phyloP scores from a whole-genome alignment of 106 monocot species.

The Allium cepa region DNA sequence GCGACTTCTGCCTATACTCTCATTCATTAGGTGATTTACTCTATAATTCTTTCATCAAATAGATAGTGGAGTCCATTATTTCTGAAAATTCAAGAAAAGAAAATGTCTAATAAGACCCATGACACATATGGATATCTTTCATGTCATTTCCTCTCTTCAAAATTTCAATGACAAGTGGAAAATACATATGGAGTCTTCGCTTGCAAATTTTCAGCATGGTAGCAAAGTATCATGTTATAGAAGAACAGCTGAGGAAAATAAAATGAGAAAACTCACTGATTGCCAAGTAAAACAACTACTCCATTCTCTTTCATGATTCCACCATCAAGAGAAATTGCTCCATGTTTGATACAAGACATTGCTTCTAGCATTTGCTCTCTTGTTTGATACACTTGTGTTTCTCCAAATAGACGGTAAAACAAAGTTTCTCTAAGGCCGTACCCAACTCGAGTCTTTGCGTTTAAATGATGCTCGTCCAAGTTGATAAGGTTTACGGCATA shows the following conservation, averaged over 20 bases:
- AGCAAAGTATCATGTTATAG: no score
- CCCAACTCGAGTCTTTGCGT: slow-evolving; percentile 11
- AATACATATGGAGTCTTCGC: neutral
- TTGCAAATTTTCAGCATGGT: neutral
- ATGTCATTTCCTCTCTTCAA: no score
- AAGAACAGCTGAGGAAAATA: neutral
- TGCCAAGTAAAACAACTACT: slow-evolving; percentile 17
- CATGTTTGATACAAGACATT: slow-evolving; percentile 14
- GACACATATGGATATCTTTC: no score
- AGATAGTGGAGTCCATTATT: neutral
- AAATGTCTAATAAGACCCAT: no score
- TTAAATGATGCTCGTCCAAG: slow-evolving; percentile 4
- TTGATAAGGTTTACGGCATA: slow-evolving; percentile 35
- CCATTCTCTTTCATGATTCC: slow-evolving; percentile 21
- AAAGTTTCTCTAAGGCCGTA: slow-evolving; percentile 26
- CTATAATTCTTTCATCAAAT: neutral
- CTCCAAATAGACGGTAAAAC: slow-evolving; percentile 27
- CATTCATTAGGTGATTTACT: no score
- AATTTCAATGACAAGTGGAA: no score
- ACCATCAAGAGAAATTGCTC: slow-evolving; percentile 36
- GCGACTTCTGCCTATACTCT: no score
- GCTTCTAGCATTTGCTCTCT: slow-evolving; percentile 18
- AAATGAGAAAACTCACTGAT: slow-evolving; percentile 18
- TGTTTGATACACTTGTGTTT: slow-evolving; percentile 32
- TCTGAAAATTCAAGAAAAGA: neutral